phyloP scores from a whole-genome alignment of 1,284 basidiomycete species.

The Microbotryum saponariae region DNA sequence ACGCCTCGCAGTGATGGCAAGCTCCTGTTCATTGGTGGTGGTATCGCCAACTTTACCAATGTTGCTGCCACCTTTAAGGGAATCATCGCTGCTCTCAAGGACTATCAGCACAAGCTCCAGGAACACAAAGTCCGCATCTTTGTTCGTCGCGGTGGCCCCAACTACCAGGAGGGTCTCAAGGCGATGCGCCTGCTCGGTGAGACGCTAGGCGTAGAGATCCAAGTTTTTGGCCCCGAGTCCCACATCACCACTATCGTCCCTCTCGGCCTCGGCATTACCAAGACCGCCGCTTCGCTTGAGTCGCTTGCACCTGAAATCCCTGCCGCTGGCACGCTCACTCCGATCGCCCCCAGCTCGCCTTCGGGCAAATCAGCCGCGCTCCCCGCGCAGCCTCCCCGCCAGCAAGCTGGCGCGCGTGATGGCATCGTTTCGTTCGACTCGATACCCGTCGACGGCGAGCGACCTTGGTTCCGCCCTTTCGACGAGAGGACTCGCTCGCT shows the following conservation, averaged over 20 bases:
- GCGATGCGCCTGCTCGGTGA: conserved; percentile 97
- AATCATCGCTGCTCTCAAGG: conserved; percentile 94
- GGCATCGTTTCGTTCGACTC: conserved; percentile 55
- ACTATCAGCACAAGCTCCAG: conserved; percentile 79
- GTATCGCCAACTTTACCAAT: conserved; percentile 99
- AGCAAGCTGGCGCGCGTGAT: conserved; percentile 41
- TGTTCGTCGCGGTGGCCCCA: conserved; percentile 95
- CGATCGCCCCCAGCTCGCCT: conserved; percentile 24
- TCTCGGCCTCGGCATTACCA: conserved; percentile 71
- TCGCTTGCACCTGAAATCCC: conserved; percentile 14
- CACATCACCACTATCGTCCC: conserved; percentile 99
- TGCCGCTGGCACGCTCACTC: conserved; percentile 20
- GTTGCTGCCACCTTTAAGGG: conserved; percentile 98
- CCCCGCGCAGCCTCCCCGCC: conserved; percentile 38
- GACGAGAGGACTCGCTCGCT: conserved; percentile 88
- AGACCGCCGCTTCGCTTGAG: conserved; percentile 38
- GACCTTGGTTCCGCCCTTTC: conserved; percentile 81
- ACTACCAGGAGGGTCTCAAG: conserved; percentile 99
- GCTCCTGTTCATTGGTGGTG: conserved; percentile 98
- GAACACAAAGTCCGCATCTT: conserved; percentile 84
- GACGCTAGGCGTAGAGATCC: conserved; percentile 93
- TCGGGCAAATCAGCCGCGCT: conserved; percentile 9
- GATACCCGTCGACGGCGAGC: conserved; percentile 46
- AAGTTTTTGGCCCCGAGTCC: conserved; percentile 86
- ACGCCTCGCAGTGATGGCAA: conserved; percentile 78